These are phyloP conservation scores for Paradendryphiella salina DNA, from an alignment of 2,329 filamentous ascomycete species.

Conservation along the genomic window DNA sequence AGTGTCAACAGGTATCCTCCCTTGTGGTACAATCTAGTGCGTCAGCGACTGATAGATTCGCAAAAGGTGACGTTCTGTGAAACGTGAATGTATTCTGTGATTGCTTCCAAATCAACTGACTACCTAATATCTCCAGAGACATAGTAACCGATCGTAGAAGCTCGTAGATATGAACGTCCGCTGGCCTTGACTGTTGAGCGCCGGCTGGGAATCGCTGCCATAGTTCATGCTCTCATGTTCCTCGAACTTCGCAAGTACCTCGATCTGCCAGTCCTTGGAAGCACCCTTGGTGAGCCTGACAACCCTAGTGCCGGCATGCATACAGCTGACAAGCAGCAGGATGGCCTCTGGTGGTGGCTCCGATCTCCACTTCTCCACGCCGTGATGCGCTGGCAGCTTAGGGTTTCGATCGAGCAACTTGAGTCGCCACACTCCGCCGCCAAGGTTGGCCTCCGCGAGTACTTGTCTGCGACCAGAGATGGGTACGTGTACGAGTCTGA, in stretches of 20 bases:
- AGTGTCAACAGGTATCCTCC: too few species aligned
- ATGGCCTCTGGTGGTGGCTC: constrained; percentile 24
- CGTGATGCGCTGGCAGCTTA: constrained; percentile 14
- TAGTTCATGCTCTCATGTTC: constrained; percentile 97
- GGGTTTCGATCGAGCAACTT: constrained; percentile 57
- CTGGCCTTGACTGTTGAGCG: constrained; percentile 25
- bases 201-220: constrained; percentile 70
- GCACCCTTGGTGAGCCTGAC: constrained; percentile 49
- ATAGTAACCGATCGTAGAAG: constrained; percentile 74
- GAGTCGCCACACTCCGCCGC: constrained; percentile 85
- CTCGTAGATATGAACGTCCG: constrained; percentile 68
- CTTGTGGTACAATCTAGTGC: too few species aligned
- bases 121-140: constrained; percentile 60
- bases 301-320: constrained; percentile 85
- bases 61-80: too few species aligned
- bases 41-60: too few species aligned
- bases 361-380: constrained; percentile 21
- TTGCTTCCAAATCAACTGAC: neutral
- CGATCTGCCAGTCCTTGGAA: constrained; percentile 60
- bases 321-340: constrained; percentile 73
- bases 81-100: neutral
- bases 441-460: constrained; percentile 67
- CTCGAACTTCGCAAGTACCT: constrained; percentile 71
- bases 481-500: constrained; percentile 65
- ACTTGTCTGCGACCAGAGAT: constrained; percentile 51